Evolutionary conservation across 1,284 basidiomycete species (phyloP).

Genomic region (Porodaedalea pini): DNA sequence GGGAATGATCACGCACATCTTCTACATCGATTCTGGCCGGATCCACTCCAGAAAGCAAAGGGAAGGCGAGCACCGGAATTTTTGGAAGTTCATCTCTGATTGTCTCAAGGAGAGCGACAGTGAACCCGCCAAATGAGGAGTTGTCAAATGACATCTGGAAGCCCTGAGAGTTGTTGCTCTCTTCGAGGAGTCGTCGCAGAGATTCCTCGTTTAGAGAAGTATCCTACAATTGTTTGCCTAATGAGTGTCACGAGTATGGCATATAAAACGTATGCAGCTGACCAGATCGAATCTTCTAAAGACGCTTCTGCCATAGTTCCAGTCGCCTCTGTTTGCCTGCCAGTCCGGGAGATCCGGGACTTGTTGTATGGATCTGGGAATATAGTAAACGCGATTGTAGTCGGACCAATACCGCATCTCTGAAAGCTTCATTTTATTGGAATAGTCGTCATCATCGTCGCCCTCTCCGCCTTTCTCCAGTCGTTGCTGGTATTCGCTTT

Average conservation of each 20-base stretch:
- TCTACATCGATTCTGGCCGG: conserved; percentile 36
- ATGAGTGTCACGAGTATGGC: not conserved
- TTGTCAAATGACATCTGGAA: conserved; percentile 64
- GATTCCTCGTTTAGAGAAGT: conserved; percentile 60
- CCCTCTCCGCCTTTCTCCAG: conserved; percentile 38
- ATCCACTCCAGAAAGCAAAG: conserved; percentile 48
- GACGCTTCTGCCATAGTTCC: conserved; percentile 48
- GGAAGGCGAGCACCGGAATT: conserved; percentile 50
- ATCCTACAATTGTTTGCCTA: conserved; percentile 37
- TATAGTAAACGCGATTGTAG: conserved; percentile 65
- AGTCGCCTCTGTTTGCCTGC: conserved; percentile 51
- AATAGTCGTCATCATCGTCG: conserved; percentile 23
- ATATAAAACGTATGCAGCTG: conserved; percentile 19
- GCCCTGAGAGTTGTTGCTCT: conserved; percentile 73
- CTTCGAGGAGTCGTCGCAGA: conserved; percentile 64
- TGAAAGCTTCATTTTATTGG: conserved; percentile 20
- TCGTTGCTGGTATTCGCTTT: conserved; percentile 52
- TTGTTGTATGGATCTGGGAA: conserved; percentile 59
- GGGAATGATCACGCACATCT: conserved; percentile 33
- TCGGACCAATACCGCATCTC: conserved; percentile 76
- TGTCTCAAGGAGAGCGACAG: conserved; percentile 48
- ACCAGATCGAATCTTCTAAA: conserved; percentile 59
- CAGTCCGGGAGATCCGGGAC: conserved; percentile 55
- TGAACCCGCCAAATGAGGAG: conserved; percentile 61
- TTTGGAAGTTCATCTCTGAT: conserved; percentile 66